Evolutionary conservation across 2,329 filamentous ascomycete genomes (phyloP).

Genomic region (Fusarium clavum): DNA sequence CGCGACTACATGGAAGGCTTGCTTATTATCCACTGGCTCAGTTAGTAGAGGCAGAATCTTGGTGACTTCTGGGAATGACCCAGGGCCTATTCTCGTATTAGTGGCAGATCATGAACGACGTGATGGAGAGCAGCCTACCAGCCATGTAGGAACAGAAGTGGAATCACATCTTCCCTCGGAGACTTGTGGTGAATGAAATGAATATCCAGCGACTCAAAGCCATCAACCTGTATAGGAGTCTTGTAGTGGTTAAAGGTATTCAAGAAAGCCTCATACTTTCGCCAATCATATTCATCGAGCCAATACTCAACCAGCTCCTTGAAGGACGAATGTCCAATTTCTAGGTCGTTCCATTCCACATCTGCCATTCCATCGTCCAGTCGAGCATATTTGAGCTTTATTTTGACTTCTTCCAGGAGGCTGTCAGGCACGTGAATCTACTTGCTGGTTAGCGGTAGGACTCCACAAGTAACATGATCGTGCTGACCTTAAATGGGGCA

Average conservation of each 20-base stretch:
- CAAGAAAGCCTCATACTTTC: not conserved
- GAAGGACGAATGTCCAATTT: not conserved
- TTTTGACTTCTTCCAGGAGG: rapidly evolving
- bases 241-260: not conserved
- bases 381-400: not conserved
- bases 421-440: not conserved
- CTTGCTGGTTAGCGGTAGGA: not conserved
- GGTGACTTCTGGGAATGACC: not conserved
- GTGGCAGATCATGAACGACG: too few species aligned
- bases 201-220: not conserved
- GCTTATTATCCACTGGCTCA: rapidly evolving
- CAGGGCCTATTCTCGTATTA: not conserved
- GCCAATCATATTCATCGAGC: not conserved
- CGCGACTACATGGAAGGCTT: not conserved
- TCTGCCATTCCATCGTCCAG: too few species aligned
- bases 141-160: not conserved
- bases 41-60: not conserved
- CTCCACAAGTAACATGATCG: rapidly evolving
- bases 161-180: not conserved
- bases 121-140: not conserved
- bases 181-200: not conserved
- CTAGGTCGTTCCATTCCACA: not conserved
- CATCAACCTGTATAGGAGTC: not conserved
- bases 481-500: not conserved
- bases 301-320: not conserved